Conservation (phyloP, 2,329 filamentous ascomycete genomes). For the Talaromyces funiculosus region DNA sequence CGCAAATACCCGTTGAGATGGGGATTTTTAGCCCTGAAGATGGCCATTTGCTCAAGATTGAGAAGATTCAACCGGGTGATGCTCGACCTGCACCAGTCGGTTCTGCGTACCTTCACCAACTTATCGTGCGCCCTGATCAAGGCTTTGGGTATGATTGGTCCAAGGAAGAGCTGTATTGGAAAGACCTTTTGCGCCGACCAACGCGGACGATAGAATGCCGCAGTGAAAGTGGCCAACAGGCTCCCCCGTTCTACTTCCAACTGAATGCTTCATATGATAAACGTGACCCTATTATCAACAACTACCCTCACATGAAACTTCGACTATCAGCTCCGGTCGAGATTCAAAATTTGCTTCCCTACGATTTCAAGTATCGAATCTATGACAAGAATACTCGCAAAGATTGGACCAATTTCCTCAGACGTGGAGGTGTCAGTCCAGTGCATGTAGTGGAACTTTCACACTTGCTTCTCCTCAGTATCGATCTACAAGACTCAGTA, state of each 20-base stretch:
- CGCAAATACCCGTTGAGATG: slow-evolving; percentile 89
- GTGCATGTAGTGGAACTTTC: slow-evolving; percentile 96
- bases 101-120: slow-evolving; percentile 79
- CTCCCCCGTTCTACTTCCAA: slow-evolving; percentile 91
- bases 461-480: slow-evolving; percentile 82
- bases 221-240: slow-evolving; percentile 71
- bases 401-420: slow-evolving; percentile 97
- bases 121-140: slow-evolving; percentile 84
- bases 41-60: slow-evolving; percentile 89
- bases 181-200: slow-evolving; percentile 75
- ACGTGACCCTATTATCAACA: slow-evolving; percentile 72
- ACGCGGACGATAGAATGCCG: slow-evolving; percentile 84
- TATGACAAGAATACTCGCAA: slow-evolving; percentile 99
- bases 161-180: slow-evolving; percentile 84
- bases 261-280: slow-evolving; percentile 80
- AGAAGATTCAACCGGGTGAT: slow-evolving; percentile 92
- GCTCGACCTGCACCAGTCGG: slow-evolving; percentile 85
- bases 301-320: slow-evolving; percentile 92
- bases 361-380: slow-evolving; percentile 98
- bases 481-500: slow-evolving; percentile 93
- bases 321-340: slow-evolving; percentile 89
- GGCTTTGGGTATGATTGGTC: slow-evolving; percentile 98
- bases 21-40: slow-evolving; percentile 84
- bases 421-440: slow-evolving; percentile 93
- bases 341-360: slow-evolving; percentile 88